Percentiles rank a stretch among this genome's conserved stretches.
Conservation (phyloP, 164 flowering plant species). For the Umbellularia californica region DNA sequence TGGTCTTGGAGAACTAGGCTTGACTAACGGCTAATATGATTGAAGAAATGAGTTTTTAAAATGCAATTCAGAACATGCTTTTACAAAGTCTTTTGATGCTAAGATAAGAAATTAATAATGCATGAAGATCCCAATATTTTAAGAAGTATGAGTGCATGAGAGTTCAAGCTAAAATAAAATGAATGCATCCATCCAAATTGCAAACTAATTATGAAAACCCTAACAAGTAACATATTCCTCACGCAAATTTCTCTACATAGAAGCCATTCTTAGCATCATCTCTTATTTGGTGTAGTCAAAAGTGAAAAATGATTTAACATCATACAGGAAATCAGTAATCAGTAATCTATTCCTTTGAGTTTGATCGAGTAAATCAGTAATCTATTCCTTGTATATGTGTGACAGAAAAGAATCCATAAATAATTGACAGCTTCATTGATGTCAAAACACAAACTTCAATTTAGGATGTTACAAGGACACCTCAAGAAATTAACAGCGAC, state of each 20-base stretch:
- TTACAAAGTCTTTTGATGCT: too few relatives aligned
- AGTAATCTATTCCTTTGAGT: slow-evolving; percentile 39
- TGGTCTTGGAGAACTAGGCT: too few relatives aligned
- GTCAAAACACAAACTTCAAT: background rate
- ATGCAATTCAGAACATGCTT: too few relatives aligned
- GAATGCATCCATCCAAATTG: too few relatives aligned
- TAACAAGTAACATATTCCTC: slow-evolving; percentile 66
- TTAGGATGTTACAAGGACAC: slow-evolving; percentile 23
- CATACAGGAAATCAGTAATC: background rate
- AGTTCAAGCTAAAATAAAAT: too few relatives aligned
- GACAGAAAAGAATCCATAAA: background rate
- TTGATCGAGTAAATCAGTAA: slow-evolving; percentile 92
- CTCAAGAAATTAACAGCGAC: slow-evolving; percentile 97
- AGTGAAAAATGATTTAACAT: too few relatives aligned
- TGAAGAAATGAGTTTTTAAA: too few relatives aligned
- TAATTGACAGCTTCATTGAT: background rate
- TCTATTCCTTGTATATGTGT: slow-evolving; percentile 81
- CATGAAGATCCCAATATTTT: too few relatives aligned
- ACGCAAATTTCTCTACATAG: slow-evolving; percentile 75
- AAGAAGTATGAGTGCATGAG: too few relatives aligned
- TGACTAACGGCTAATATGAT: too few relatives aligned
- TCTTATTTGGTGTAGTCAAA: slow-evolving; percentile 46
- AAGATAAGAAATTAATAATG: too few relatives aligned
- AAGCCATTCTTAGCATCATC: slow-evolving; percentile 82
- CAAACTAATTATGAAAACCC: background rate